These are phyloP conservation scores for Tilletia indica DNA, from an alignment of 1,284 basidiomycete species.

Conservation along the genomic window DNA sequence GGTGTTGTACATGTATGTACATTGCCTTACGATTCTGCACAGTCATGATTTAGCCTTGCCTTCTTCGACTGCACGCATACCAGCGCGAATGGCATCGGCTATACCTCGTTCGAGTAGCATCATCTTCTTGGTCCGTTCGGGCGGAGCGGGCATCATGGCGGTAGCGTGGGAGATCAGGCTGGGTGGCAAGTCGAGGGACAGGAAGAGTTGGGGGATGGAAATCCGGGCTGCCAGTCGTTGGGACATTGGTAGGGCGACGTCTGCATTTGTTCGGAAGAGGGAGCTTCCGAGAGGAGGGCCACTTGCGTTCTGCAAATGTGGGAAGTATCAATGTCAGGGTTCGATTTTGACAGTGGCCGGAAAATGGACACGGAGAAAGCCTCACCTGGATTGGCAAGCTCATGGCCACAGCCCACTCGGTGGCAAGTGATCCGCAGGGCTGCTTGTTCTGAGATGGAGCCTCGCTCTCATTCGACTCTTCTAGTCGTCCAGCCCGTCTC, in stretches of 20 bases:
- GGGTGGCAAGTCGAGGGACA: slow-evolving; percentile 13
- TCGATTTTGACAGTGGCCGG: neutral
- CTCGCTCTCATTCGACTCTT: neutral
- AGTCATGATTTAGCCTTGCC: neutral
- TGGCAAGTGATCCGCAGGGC: neutral
- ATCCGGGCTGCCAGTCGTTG: neutral
- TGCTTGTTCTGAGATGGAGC: neutral
- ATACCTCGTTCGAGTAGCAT: slow-evolving; percentile 11
- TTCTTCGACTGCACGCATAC: neutral
- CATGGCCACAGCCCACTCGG: slow-evolving; percentile 14
- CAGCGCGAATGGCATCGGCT: neutral
- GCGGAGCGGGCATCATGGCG: slow-evolving; percentile 3
- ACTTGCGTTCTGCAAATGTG: neutral
- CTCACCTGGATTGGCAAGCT: neutral
- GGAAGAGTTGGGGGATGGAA: slow-evolving; percentile 8
- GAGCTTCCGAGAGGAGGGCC: neutral
- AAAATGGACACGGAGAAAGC: neutral
- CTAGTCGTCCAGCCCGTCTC: neutral
- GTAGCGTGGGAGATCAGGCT: neutral
- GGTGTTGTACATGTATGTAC: no score
- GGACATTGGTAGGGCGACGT: slow-evolving; percentile 12
- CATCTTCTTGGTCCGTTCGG: neutral
- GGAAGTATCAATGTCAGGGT: neutral
- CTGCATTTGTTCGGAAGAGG: slow-evolving; percentile 14
- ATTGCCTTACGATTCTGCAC: no score